Evolutionary conservation across 441 rosid genomes (phyloP).

Genomic region (Erodium trifolium): DNA sequence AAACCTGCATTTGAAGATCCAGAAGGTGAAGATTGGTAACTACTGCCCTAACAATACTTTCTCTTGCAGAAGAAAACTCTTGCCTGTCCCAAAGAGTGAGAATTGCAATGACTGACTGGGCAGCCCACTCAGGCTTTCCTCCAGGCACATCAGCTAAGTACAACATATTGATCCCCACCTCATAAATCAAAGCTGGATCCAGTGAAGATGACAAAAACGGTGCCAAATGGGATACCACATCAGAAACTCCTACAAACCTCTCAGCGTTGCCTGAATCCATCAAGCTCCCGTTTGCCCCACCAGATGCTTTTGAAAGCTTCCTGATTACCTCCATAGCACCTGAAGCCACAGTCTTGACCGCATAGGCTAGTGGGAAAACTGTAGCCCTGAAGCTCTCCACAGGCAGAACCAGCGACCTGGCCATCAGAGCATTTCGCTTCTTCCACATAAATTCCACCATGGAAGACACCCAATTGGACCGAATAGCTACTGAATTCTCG

Average conservation of each 20-base stretch:
- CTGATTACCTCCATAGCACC: conserved; percentile 71
- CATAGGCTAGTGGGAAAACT: conserved; percentile 76
- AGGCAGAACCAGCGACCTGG: conserved; percentile 77
- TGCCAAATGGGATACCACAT: conserved; percentile 80
- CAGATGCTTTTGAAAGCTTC: conserved; percentile 56
- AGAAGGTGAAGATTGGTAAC: conserved; percentile 90
- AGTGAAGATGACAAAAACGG: conserved; percentile 84
- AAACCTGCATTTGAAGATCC: conserved; percentile 96
- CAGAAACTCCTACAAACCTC: conserved; percentile 81
- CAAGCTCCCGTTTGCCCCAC: conserved; percentile 25
- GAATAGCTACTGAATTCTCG: conserved; percentile 80
- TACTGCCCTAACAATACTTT: conserved; percentile 93
- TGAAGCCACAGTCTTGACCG: conserved; percentile 83
- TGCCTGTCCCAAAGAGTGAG: conserved; percentile 98
- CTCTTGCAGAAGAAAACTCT: conserved; percentile 97
- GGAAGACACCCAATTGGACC: conserved; percentile 88
- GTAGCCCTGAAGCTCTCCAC: conserved; percentile 86
- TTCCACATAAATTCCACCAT: conserved; percentile 85
- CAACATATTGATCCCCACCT: conserved; percentile 93
- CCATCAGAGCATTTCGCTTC: conserved; percentile 65
- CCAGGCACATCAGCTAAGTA: conserved; percentile 96
- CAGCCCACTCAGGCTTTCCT: conserved; percentile 99
- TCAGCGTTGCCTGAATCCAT: conserved; percentile 66
- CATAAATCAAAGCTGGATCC: conserved; percentile 90
- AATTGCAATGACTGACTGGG: conserved; percentile 83